Evolutionary conservation across 495 filamentous ascomycete species (phyloP).

Genomic region (Podospora tetraspora): DNA sequence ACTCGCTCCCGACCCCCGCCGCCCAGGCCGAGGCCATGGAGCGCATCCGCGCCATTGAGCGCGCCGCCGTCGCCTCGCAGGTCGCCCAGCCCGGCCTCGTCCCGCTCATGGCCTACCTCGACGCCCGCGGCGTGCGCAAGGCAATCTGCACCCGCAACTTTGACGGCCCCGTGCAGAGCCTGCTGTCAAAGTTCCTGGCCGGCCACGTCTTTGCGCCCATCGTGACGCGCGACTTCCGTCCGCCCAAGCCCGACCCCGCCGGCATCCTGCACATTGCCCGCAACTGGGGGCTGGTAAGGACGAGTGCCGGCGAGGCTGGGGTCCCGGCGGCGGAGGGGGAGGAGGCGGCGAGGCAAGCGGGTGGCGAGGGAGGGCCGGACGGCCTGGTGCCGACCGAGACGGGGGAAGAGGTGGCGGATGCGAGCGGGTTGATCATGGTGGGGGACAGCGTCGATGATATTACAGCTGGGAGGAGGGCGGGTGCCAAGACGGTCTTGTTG

Average conservation of each 20-base stretch:
- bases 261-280: constrained; percentile 79
- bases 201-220: constrained; percentile 69
- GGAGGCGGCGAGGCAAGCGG: constrained; percentile 14
- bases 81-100: constrained; percentile 72
- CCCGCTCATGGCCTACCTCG: constrained; percentile 72
- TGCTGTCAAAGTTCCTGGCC: constrained; percentile 68
- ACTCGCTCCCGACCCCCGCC: constrained; percentile 55
- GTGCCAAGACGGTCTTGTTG: constrained; percentile 83
- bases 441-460: constrained; percentile 94
- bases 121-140: constrained; percentile 58
- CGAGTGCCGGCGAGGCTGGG: constrained; percentile 39
- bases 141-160: constrained; percentile 95
- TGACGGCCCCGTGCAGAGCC: constrained; percentile 59
- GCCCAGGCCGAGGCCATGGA: constrained; percentile 61
- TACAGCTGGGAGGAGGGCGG: constrained; percentile 77
- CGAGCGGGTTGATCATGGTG: constrained; percentile 52
- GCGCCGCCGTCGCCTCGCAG: constrained; percentile 70
- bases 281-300: constrained; percentile 60
- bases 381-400: constrained; percentile 14
- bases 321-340: constrained; percentile 21
- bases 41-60: constrained; percentile 72
- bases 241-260: constrained; percentile 83
- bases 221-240: constrained; percentile 77
- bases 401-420: constrained; percentile 39
- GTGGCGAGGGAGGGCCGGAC: constrained; percentile 15